Evolutionary conservation across 2,329 filamentous ascomycete species (phyloP), one percentile per base, ranked within the genome.

Genomic region (Fusarium cicatricum): DNA sequence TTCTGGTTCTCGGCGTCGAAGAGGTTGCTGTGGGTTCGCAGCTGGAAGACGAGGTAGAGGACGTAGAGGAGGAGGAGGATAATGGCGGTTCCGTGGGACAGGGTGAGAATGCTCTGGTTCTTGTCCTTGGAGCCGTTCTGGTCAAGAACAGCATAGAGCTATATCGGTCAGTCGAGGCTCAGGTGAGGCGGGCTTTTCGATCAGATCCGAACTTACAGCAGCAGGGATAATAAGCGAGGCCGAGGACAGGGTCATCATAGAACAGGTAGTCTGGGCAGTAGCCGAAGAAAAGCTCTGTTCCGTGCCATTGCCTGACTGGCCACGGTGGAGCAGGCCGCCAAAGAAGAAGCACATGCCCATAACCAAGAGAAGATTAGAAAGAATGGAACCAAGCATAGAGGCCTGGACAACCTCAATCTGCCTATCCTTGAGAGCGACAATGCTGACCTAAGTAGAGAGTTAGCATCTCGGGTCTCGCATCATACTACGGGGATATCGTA

Each of bases 371-470:
- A 97, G 88, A 75, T 98, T 98, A 63, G 94, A 97, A 33, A 98
- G 82, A 67, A 98, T 96, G 70, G 91, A 96, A 41, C 95, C 94
- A 29, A 98, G 87, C 93, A 98, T 98, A 62, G 92, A 96, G 16
- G 94, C 90, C 78, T 98, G 95, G n/a, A 98, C 94, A 63, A 98
- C 93, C 68, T 94, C 88, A 71, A 97, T 96, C 77, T 98, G 90
- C 60, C 87, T 86, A 67, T 95, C 87, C 64, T 82, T 86, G 39
- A 99, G 83, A 15, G 95, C 95, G 62, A 98, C 90, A 66, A 98
- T 94, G 73, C 91, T 96, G 72, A 96, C 91, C 90, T 94, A 71
- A 15, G 16, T 1, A n/a, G 11, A 1, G 5, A 33, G 44, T 70
- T 60, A 63, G 61, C 47, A 17, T 52, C 12, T 26, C 4, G 14